Evolutionary conservation across 2,329 filamentous ascomycete species (phyloP).

Genomic region (Albophoma yamanashiensis): DNA sequence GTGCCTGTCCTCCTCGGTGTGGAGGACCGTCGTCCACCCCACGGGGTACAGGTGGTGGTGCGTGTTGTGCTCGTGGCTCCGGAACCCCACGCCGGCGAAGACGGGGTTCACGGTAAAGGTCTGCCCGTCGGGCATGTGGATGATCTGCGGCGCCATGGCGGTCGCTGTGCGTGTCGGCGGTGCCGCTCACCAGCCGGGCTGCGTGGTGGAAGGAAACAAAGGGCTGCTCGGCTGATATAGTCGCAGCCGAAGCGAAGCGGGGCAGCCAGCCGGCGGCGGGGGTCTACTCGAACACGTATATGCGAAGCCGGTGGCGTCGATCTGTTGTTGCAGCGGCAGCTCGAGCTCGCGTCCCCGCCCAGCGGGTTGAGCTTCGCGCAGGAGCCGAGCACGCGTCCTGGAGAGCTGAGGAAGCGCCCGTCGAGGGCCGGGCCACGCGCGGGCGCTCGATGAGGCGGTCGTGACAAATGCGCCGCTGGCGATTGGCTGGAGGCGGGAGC

Average conservation of each 20-base stretch:
- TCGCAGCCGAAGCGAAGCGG: background rate
- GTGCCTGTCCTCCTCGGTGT: slow-evolving; percentile 45
- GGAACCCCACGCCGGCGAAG: slow-evolving; percentile 88
- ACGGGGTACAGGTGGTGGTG: slow-evolving; percentile 65
- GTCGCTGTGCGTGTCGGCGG: slow-evolving; percentile 1
- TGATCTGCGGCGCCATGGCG: slow-evolving; percentile 29
- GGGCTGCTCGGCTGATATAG: background rate
- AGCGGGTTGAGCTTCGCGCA: background rate
- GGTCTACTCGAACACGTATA: background rate
- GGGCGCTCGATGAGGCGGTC: background rate
- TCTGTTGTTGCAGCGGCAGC: background rate
- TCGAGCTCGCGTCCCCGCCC: background rate
- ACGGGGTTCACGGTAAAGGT: slow-evolving; percentile 71
- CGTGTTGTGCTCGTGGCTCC: slow-evolving; percentile 61
- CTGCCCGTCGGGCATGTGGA: slow-evolving; percentile 82
- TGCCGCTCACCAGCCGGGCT: background rate
- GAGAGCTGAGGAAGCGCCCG: background rate
- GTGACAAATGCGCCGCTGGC: background rate
- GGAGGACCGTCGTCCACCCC: slow-evolving; percentile 83
- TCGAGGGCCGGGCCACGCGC: background rate
- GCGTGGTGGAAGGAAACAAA: background rate
- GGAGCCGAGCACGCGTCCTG: too few species aligned
- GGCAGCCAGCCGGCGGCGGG: background rate
- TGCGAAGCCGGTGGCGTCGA: background rate
- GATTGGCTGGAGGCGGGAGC: background rate